These are phyloP conservation scores for Hypoxylon sp. DNA, from an alignment of 2,329 filamentous ascomycete genomes.

Conservation along the genomic window DNA sequence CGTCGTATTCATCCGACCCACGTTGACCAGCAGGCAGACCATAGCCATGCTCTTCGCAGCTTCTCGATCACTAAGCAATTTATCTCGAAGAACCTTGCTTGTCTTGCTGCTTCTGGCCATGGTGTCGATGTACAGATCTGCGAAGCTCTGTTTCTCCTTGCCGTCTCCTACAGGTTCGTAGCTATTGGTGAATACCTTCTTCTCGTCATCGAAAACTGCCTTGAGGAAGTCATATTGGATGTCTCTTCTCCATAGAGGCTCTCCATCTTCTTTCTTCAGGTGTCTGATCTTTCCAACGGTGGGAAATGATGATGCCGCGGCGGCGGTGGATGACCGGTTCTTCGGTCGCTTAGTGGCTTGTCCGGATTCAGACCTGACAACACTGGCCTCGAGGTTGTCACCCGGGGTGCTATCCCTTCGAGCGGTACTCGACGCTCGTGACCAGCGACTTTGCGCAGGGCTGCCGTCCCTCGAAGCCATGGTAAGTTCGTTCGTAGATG, in stretches of 20 bases:
- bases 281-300: constrained; percentile 80
- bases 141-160: constrained; percentile 81
- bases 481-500: constrained; percentile 17
- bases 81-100: constrained; percentile 97
- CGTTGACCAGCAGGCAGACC: constrained; percentile 97
- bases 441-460: constrained; percentile 47
- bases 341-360: constrained; percentile 49
- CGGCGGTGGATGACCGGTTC: constrained; percentile 45
- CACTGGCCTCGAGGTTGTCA: constrained; percentile 49
- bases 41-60: constrained; percentile 99
- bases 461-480: constrained; percentile 52
- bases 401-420: constrained; percentile 45
- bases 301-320: constrained; percentile 43
- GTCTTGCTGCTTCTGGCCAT: constrained; percentile 99
- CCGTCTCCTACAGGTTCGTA: constrained; percentile 73
- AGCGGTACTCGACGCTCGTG: constrained; percentile 48
- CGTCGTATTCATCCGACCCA: constrained; percentile 98
- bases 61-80: constrained; percentile 90
- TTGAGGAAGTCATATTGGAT: constrained; percentile 91
- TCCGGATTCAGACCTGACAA: constrained; percentile 46
- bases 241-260: constrained; percentile 87
- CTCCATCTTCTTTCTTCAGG: constrained; percentile 89
- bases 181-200: constrained; percentile 86
- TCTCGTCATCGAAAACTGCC: constrained; percentile 82
- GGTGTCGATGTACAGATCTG: constrained; percentile 97